Evolutionary conservation across 148 eudicot species (phyloP), one percentile per base, ranked within the genome.

Genomic region (Beta vulgaris): DNA sequence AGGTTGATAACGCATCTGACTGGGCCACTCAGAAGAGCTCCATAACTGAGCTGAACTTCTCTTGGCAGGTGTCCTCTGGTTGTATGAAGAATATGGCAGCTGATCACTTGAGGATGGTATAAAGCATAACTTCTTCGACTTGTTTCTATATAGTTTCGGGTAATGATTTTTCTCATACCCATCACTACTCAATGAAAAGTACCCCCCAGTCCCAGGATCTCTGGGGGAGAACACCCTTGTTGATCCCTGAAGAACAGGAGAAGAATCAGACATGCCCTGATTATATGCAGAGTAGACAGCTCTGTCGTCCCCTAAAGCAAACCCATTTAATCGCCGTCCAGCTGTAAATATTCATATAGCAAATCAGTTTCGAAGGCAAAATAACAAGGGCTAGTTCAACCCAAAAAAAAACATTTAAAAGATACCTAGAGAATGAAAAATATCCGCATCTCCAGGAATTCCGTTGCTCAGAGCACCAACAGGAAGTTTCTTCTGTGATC

Each of bases 401-500:
- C 63, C 36, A 26, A 39, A 59, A 32, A 15, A 73, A 78, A 63
- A 48, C 39, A 64, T n/a, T 55, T 37, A 18, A 58, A 83, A 36
- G 59, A 64, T 88, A 92, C 99, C 93, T 73, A 65, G 80, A 74
- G 87, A 64, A 80, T 84, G 89, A 68, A 59, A 66, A 84, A 76
- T 77, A 68, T 89, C 92, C 6, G 78, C 82, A 77, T 92, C 96
- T 16, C 88, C 91, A 2, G 77, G 64, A 54, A 73, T 29, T 29
- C 78, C 76, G 76, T 83, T 82, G 74, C 78, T 82, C 75, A 84
- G 81, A 9, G 87, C 84, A 71, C 91, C 79, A 82, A 84, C 80
- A 11, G 91, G 74, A 65, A 88, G 76, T 76, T 72, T 90, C 80
- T 85, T 87, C 32, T 95, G 99, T 11, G 98, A 84, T 78, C 98